Evolutionary conservation across 306 rosid species (phyloP).

Genomic region (Trifolium subterraneum): DNA sequence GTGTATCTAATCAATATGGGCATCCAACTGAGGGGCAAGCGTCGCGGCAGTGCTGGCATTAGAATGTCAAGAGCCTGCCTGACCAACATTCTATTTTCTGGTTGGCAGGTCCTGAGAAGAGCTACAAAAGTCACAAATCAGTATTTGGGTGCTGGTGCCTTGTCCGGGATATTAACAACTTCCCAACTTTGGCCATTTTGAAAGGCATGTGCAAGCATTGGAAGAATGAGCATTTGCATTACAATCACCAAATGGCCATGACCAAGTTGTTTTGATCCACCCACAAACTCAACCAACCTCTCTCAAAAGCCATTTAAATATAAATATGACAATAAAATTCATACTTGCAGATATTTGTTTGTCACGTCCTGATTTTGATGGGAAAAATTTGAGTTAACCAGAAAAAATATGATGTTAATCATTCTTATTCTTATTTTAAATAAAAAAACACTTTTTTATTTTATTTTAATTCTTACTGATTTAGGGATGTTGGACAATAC

Average conservation of each 20-base stretch:
- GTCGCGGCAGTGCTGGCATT: conserved; percentile 98
- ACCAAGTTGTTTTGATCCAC: conserved; percentile 80
- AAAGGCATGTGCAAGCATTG: conserved; percentile 99
- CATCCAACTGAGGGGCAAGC: conserved; percentile 95
- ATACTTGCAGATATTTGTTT: too few species aligned
- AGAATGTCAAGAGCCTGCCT: conserved; percentile 99
- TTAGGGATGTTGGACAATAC: too few species aligned
- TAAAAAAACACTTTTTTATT: too few species aligned
- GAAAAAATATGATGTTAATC: too few species aligned
- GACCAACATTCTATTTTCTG: conserved; percentile 98
- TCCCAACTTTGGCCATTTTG: conserved; percentile 98
- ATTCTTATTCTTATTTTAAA: too few species aligned
- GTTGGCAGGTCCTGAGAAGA: conserved; percentile 98
- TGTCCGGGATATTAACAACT: conserved; percentile 54
- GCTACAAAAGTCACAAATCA: conserved; percentile 72
- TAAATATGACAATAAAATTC: too few species aligned
- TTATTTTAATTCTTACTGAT: too few species aligned
- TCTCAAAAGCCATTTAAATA: too few species aligned
- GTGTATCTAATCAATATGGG: conserved; percentile 98
- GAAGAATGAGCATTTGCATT: conserved; percentile 99
- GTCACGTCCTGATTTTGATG: too few species aligned
- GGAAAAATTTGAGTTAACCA: too few species aligned
- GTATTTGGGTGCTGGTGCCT: conserved; percentile 34
- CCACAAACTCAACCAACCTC: too few species aligned
- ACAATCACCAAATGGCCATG: conserved; percentile 93